Evolutionary conservation across 345 rosid species (phyloP), one percentile per base, ranked within the genome.

Genomic region (Citrus unshiu): DNA sequence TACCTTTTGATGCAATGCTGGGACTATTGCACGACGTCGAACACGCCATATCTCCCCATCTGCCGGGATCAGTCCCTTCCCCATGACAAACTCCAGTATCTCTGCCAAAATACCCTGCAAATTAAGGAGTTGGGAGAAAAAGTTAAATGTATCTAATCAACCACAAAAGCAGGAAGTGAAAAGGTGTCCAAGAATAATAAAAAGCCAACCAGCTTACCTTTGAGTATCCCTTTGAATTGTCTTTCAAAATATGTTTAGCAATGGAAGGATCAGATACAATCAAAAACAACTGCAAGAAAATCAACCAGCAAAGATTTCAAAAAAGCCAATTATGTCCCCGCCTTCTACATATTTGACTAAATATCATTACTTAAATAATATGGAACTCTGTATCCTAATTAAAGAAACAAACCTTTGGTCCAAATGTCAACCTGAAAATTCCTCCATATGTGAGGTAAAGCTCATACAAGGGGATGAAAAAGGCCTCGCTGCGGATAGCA

Each of bases 1-100:
- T 77, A 95, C 99, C 96, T 92, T 95, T 80, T 80, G 92, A 90
- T 93, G 99, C 85, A 93, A 81, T 37, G 99, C 95, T 66, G 99
- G 99, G 43, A 95, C 99, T 74, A 95, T 88, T 32, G 95, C 90
- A 81, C 98, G 98, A 61, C 99, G 86, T 84, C 99, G 85, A 79
- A 90, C 87, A 78, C 97, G 95, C 99, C 99, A 95, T 83, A 92
- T 82, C 84, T 93, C 98, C 8, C 94, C 98, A 88, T 95, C 98
- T 58, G 99, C 99, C 0, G 99, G 98, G 66, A 95, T 95, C 64
- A 95, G 94, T 79, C 99, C 99, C 81, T 83, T 93, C 21, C 99
- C 99, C 99, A 95, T 95, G 32, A 95, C 99, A 90, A 95, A 95
- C 6, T 95, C 96, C 66, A 95, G 86, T 87, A 95, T 95, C 82